Conservation (phyloP, 148 eudicot genomes). For the Rhododendron ferrugineum region DNA sequence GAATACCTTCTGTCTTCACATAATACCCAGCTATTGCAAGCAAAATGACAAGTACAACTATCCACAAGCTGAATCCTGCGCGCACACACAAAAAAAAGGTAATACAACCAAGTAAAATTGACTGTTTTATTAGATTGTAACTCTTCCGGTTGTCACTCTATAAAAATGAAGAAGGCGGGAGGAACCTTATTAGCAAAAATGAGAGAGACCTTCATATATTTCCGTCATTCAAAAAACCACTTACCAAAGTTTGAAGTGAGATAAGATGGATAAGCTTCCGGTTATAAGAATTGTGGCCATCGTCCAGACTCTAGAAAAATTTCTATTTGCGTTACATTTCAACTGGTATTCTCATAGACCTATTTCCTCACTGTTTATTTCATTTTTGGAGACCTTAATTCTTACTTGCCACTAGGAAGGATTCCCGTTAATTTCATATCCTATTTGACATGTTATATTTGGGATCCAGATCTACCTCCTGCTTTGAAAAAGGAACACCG, state of each 20-base stretch:
- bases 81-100: background rate
- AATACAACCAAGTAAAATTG: background rate
- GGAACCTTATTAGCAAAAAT: background rate
- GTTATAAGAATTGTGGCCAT: background rate
- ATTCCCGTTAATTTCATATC: background rate
- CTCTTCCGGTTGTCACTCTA: background rate
- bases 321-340: background rate
- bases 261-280: background rate
- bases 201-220: background rate
- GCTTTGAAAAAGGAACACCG: background rate
- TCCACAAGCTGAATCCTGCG: constrained; percentile 38
- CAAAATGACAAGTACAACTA: constrained; percentile 26
- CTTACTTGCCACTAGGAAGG: background rate
- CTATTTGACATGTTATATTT: background rate
- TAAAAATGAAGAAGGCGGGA: background rate
- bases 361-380: background rate
- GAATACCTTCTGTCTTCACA: constrained; percentile 11
- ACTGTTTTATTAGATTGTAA: background rate
- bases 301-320: background rate
- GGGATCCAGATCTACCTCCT: background rate
- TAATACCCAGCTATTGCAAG: constrained; percentile 29
- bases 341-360: background rate
- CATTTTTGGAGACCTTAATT: background rate
- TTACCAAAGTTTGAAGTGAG: background rate
- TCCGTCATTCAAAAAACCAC: background rate